phyloP scores from a whole-genome alignment of 176 grass and related monocot species.

The Triticum monococcum region DNA sequence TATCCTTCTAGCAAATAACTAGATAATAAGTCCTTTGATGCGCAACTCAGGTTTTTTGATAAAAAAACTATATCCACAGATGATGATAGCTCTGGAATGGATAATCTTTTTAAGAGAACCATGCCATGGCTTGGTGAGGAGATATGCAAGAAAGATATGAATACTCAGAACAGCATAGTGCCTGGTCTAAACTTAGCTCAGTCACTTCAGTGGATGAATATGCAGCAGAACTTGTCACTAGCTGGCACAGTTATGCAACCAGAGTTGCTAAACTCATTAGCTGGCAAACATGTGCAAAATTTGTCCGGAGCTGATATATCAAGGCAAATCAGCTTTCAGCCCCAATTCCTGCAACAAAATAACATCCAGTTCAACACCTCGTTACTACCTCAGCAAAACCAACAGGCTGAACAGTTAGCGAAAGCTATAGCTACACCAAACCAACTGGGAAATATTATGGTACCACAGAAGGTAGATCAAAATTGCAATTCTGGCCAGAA shows the following conservation, averaged over 20 bases:
- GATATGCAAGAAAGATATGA: slow-evolving; percentile 60
- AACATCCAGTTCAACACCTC: slow-evolving; percentile 59
- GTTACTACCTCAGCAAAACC: slow-evolving; percentile 50
- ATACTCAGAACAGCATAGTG: slow-evolving; percentile 51
- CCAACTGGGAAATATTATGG: slow-evolving; percentile 34
- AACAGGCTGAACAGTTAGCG: slow-evolving; percentile 49
- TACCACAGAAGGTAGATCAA: slow-evolving; percentile 46
- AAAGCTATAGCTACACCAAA: slow-evolving; percentile 45
- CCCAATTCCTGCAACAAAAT: slow-evolving; percentile 65
- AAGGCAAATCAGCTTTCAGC: slow-evolving; percentile 59
- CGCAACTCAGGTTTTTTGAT: not conserved
- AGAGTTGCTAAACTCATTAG: slow-evolving; percentile 52
- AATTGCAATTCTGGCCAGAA: slow-evolving; percentile 43
- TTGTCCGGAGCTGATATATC: slow-evolving; percentile 54
- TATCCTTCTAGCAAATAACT: not conserved
- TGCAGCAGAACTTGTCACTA: slow-evolving; percentile 56
- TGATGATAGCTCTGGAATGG: slow-evolving; percentile 58
- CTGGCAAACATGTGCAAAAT: slow-evolving; percentile 54
- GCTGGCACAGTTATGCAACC: slow-evolving; percentile 46
- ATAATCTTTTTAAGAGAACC: slow-evolving; percentile 48
- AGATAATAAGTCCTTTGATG: not conserved
- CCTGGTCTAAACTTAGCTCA: slow-evolving; percentile 70
- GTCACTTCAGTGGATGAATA: slow-evolving; percentile 74
- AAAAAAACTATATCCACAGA: slow-evolving; percentile 40
- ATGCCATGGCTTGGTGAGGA: slow-evolving; percentile 75